Evolutionary conservation across 805 yeast genomes (phyloP), one percentile per base, ranked within the genome.

Genomic region (Wickerhamiella galacta): DNA sequence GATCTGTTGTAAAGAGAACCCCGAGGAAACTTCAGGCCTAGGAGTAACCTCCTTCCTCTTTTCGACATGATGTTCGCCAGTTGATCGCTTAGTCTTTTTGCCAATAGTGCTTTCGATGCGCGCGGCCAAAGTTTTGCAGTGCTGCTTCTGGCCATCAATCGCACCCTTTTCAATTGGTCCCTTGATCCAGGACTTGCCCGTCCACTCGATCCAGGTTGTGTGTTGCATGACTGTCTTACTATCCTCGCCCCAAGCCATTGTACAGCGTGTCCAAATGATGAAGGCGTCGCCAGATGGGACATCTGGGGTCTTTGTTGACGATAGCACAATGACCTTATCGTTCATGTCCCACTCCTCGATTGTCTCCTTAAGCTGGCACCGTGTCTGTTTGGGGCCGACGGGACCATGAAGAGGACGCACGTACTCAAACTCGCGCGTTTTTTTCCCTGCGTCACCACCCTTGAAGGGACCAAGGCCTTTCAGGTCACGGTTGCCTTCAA

Each of bases 251-350:
- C 98, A 90, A 3, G 75, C 63, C 35, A 82, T 55, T 28, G 73
- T 59, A 45, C 72, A 78, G 39, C 78, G 63, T 0, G 94, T 80
- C 40, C 71, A 64, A 2, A 83, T 83, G 20, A 67, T 62, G 52
- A 90, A 90, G 1, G 79, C 66, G 27, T 66, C 66, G 4, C 99
- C 99, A 46, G 85, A 77, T 1, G 99, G 98, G 11, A 90, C 96
- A 48, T 82, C 90, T 0, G 98, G 99, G 0, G 98, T 85, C 25
- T 58, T 60, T 0, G 87, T 71, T 2, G 68, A 60, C 26, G 74
- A 70, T 2, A 72, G 56, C 2, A 82, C 71, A 37, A 71, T 65
- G 21, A 81, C 67, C 41, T 64, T 64, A 12, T 62, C 60, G 4
- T 66, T 57, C 32, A 61, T 59, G 45, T 79, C 76, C 45, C 64